Conservation (phyloP, 805 yeast genomes). For the Komagataella populi region DNA sequence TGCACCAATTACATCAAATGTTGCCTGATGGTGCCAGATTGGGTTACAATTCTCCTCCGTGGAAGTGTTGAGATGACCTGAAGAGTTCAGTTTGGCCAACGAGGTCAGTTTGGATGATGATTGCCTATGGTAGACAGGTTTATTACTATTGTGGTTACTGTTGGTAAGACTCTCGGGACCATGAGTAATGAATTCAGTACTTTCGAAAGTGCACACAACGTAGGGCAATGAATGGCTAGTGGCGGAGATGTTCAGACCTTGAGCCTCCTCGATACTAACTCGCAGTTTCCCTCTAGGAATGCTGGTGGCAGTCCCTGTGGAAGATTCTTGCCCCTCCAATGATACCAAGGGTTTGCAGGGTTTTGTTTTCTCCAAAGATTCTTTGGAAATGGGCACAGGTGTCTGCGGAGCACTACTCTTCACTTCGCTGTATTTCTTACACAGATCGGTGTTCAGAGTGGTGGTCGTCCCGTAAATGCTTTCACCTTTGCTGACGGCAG, state of each 20-base stretch:
- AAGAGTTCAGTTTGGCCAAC: conserved; percentile 19
- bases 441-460: conserved; percentile 14
- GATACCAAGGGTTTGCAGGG: background rate
- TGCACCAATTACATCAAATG: conserved; percentile 81
- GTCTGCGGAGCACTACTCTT: conserved; percentile 4
- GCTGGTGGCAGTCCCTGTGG: conserved; percentile 10
- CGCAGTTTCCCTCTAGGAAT: conserved; percentile 72
- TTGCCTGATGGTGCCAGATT: conserved; percentile 84
- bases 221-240: conserved; percentile 55
- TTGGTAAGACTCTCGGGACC: conserved; percentile 44
- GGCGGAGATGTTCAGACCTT: conserved; percentile 42
- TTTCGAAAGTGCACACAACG: conserved; percentile 84
- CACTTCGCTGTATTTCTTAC: conserved; percentile 7
- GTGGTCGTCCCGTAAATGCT: conserved; percentile 61
- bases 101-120: conserved; percentile 22
- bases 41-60: conserved; percentile 28
- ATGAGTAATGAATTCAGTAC: conserved; percentile 78
- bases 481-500: conserved; percentile 48
- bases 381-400: conserved; percentile 2
- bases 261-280: conserved; percentile 73
- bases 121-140: conserved; percentile 27
- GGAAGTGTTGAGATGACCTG: conserved; percentile 2
- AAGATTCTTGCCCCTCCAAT: background rate
- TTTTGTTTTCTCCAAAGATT: background rate
- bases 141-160: conserved; percentile 2